phyloP scores from a whole-genome alignment of 495 filamentous ascomycete species.

The Talaromyces proteolyticus region DNA sequence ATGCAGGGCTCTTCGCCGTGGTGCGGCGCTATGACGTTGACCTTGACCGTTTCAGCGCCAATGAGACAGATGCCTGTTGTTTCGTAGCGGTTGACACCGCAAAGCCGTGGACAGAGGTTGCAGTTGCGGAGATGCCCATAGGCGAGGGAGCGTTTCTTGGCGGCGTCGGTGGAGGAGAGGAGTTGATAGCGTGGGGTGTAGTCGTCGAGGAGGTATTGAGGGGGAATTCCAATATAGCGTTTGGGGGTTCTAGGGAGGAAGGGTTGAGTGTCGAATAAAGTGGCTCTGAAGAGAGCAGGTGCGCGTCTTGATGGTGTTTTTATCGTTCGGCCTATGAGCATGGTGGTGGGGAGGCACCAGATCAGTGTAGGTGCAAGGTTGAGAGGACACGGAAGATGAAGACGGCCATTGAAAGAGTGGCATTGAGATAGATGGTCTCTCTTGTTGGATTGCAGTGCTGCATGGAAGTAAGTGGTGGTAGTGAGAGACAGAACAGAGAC shows the following conservation, averaged over 20 bases:
- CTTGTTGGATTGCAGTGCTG: no score
- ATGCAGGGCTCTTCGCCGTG: conserved; percentile 61
- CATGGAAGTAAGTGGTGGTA: no score
- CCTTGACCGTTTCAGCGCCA: conserved; percentile 61
- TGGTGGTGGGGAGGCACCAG: no score
- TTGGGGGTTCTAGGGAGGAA: conserved; percentile 12
- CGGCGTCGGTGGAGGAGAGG: conserved; percentile 50
- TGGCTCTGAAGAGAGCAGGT: not conserved
- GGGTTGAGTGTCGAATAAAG: not conserved
- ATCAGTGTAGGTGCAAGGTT: no score
- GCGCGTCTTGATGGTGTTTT: not conserved
- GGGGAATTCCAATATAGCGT: conserved; percentile 59
- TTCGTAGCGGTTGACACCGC: conserved; percentile 68
- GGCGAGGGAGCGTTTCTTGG: conserved; percentile 59
- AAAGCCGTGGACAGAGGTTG: conserved; percentile 70
- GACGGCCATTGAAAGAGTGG: no score
- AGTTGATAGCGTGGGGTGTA: conserved; percentile 63
- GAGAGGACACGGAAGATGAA: no score
- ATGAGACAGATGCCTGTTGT: conserved; percentile 69
- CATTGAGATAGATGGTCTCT: no score
- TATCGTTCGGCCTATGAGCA: not conserved
- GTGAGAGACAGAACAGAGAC: no score
- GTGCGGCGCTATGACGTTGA: conserved; percentile 69
- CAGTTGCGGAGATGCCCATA: conserved; percentile 66
- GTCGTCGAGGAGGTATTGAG: conserved; percentile 68